A percentile compares a stretch with the other conserved stretches of the same genome.
These are phyloP conservation scores for Vanilla planifolia DNA, from an alignment of 106 monocot species.

Conservation along the genomic window DNA sequence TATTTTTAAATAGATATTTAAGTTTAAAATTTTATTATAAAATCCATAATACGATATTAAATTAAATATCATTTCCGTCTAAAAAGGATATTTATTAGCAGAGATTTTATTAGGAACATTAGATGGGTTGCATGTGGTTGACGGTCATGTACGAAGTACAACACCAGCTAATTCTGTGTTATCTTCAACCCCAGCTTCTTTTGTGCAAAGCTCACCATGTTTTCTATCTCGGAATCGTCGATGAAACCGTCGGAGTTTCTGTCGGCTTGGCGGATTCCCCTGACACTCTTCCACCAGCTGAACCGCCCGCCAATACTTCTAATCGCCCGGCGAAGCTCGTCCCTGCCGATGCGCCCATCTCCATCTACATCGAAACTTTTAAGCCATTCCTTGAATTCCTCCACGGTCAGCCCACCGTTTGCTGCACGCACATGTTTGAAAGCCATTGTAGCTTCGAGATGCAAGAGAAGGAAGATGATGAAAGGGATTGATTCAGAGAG, in stretches of 20 bases:
- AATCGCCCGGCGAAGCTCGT: slow-evolving; percentile 11
- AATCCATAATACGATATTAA: no score
- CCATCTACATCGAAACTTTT: slow-evolving; percentile 7
- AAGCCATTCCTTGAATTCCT: slow-evolving; percentile 19
- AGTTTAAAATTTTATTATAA: no score
- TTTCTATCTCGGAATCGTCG: slow-evolving; percentile 7
- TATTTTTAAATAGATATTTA: no score
- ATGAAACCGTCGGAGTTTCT: not conserved
- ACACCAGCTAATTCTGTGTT: not conserved
- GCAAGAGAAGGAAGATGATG: not conserved
- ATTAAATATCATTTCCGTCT: no score
- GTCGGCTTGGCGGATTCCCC: slow-evolving; percentile 5
- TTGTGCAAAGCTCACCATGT: slow-evolving; percentile 2
- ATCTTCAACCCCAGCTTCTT: slow-evolving; percentile 8
- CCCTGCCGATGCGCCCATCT: slow-evolving; percentile 13
- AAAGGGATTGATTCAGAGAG: not conserved
- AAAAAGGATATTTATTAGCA: no score
- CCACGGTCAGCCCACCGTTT: not conserved
- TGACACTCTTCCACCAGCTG: slow-evolving; percentile 9
- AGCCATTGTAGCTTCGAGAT: not conserved
- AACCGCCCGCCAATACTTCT: slow-evolving; percentile 2
- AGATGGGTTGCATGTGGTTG: no score
- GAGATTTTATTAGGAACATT: no score
- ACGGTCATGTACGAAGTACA: no score
- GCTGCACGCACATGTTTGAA: slow-evolving; percentile 2